A percentile compares a stretch with the other conserved stretches of the same genome.
These are phyloP conservation scores for Geosmithia putterillii DNA, from an alignment of 2,329 filamentous ascomycete species.

Conservation along the genomic window DNA sequence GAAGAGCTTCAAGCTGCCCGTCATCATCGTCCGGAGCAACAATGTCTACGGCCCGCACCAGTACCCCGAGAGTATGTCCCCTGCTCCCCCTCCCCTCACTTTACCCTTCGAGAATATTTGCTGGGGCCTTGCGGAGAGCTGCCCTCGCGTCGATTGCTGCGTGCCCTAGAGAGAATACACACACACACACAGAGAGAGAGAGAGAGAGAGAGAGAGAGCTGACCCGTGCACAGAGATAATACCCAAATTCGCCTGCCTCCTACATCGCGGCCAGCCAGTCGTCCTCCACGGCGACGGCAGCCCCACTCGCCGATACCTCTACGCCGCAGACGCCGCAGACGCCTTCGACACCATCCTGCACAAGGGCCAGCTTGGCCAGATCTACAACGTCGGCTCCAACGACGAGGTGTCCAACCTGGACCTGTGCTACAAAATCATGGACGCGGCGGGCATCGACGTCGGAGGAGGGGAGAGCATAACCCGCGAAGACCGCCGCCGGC, in stretches of 20 bases:
- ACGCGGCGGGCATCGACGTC: slow-evolving; percentile 46
- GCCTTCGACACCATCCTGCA: slow-evolving; percentile 78
- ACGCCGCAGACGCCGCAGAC: slow-evolving; percentile 67
- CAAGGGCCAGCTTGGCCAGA: slow-evolving; percentile 59
- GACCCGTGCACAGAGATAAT: slow-evolving; percentile 54
- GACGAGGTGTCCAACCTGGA: slow-evolving; percentile 67
- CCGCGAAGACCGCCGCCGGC: slow-evolving; percentile 31
- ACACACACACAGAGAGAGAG: no score
- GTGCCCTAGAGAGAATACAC: no score
- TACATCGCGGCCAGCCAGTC: slow-evolving; percentile 53
- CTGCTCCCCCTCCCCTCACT: no score
- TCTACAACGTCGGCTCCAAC: slow-evolving; percentile 72
- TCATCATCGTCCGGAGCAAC: slow-evolving; percentile 71
- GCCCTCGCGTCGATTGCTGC: no score
- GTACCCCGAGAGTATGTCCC: slow-evolving; percentile 61
- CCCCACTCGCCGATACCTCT: slow-evolving; percentile 65
- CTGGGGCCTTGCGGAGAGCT: no score
- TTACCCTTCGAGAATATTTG: no score
- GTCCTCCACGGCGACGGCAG: slow-evolving; percentile 67
- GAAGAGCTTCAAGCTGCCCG: slow-evolving; percentile 70
- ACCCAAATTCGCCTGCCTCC: slow-evolving; percentile 65
- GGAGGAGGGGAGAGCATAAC: no score
- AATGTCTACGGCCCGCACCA: slow-evolving; percentile 81
- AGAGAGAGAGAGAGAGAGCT: no score
- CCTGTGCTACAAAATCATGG: slow-evolving; percentile 53